These are phyloP conservation scores for Xylaria intraflava DNA, from an alignment of 495 filamentous ascomycete species.

Conservation along the genomic window DNA sequence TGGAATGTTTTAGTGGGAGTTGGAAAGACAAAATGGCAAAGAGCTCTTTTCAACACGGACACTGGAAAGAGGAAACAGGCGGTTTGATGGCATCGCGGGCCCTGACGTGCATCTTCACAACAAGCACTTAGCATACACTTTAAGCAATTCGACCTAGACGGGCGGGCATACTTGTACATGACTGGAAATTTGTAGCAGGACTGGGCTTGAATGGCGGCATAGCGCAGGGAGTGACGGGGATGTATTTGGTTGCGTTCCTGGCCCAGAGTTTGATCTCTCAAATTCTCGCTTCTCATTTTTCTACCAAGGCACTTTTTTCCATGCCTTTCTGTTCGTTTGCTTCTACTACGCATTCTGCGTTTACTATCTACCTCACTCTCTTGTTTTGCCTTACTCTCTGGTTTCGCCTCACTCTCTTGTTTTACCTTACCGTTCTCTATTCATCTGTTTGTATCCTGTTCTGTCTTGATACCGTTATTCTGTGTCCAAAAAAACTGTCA, in stretches of 20 bases:
- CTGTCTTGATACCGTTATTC: background rate
- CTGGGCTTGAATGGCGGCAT: slow-evolving; percentile 40
- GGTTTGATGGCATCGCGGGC: slow-evolving; percentile 22
- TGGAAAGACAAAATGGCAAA: slow-evolving; percentile 41
- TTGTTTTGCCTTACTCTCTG: background rate
- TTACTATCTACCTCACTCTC: background rate
- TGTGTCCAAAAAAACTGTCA: slow-evolving; percentile 1
- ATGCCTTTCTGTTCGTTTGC: background rate
- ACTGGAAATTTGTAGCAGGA: slow-evolving; percentile 27
- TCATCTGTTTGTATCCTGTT: slow-evolving; percentile 10
- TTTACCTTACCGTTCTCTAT: background rate
- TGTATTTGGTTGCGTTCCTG: slow-evolving; percentile 51
- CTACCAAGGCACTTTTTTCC: slow-evolving; percentile 2
- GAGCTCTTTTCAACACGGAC: slow-evolving; percentile 35
- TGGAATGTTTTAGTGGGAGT: slow-evolving; percentile 29
- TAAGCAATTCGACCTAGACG: slow-evolving; percentile 27
- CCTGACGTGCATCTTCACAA: slow-evolving; percentile 23
- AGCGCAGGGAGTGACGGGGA: slow-evolving; percentile 58
- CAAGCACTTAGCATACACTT: slow-evolving; percentile 27
- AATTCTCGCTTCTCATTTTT: slow-evolving; percentile 9
- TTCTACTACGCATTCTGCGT: background rate
- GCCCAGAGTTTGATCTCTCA: slow-evolving; percentile 11
- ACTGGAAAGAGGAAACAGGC: slow-evolving; percentile 31
- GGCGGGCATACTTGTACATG: slow-evolving; percentile 32
- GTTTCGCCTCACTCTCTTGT: background rate